Percentiles rank a stretch among this genome's conserved stretches.
These are phyloP conservation scores for Hypoxylon sp. DNA, from an alignment of 2,329 filamentous ascomycete species.

Conservation along the genomic window DNA sequence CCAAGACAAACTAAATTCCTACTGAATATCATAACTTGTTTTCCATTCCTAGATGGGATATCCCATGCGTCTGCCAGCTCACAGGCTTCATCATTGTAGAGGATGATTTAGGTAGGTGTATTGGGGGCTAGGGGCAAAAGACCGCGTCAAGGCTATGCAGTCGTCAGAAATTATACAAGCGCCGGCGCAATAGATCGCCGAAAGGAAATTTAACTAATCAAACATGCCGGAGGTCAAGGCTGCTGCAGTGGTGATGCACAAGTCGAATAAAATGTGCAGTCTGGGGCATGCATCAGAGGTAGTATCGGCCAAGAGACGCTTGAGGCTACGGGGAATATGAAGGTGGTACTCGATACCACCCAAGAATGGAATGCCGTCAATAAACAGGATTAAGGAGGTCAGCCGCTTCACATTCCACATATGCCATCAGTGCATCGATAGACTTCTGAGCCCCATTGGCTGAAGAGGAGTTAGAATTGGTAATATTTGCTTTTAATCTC, in stretches of 20 bases:
- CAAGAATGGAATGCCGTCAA: neutral
- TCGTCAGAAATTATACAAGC: neutral
- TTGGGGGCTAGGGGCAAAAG: neutral
- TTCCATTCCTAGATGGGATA: neutral
- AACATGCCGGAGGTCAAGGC: neutral
- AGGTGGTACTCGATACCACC: neutral
- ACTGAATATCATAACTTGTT: neutral
- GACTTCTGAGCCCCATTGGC: neutral
- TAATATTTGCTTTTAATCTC: neutral
- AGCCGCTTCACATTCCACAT: constrained; percentile 4
- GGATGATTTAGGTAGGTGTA: no score
- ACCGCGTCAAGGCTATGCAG: constrained; percentile 5
- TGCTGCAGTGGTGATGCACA: neutral
- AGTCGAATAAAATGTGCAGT: neutral
- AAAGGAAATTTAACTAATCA: neutral
- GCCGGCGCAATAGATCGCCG: neutral
- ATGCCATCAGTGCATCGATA: neutral
- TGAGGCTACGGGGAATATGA: neutral
- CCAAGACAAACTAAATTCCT: neutral
- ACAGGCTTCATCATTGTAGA: neutral
- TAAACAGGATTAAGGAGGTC: neutral
- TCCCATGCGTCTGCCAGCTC: neutral
- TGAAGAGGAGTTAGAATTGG: neutral
- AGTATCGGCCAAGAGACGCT: neutral
- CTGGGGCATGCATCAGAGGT: neutral